Evolutionary conservation across 2,329 filamentous ascomycete species (phyloP).

Genomic region (Leptodontidium sp.): DNA sequence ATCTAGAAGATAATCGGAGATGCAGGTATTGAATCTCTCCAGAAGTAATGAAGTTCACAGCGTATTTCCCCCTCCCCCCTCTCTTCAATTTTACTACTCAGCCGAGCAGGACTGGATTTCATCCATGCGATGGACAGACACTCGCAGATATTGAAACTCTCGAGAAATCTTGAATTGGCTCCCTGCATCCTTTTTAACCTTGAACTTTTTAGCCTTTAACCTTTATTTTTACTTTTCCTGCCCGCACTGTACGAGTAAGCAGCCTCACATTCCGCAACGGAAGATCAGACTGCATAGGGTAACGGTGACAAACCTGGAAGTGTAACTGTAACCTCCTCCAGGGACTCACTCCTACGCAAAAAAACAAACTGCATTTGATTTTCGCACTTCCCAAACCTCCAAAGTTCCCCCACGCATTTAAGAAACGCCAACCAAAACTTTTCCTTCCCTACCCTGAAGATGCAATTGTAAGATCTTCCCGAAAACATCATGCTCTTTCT

Average conservation of each 20-base stretch:
- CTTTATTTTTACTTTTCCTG: not conserved
- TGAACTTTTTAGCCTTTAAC: not conserved
- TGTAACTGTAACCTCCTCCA: not conserved
- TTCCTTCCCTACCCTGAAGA: conserved; percentile 2
- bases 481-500: conserved; percentile 19
- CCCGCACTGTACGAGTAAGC: not conserved
- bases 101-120: not conserved
- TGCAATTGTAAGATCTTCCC: conserved; percentile 5
- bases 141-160: not conserved
- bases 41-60: too few relatives aligned
- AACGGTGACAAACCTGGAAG: not conserved
- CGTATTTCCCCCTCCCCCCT: too few relatives aligned
- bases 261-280: conserved; percentile 1
- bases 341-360: not conserved
- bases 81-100: too few relatives aligned
- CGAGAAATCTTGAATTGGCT: not conserved
- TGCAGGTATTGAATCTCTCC: too few relatives aligned
- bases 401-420: too few relatives aligned
- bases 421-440: too few relatives aligned
- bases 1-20: too few relatives aligned
- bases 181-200: too few relatives aligned
- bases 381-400: too few relatives aligned
- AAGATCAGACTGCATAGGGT: conserved; percentile 2
- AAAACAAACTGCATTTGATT: too few relatives aligned
- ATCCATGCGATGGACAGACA: not conserved